Evolutionary conservation across 2,329 filamentous ascomycete species (phyloP).

Genomic region (Phaeosphaeriaceae sp.): DNA sequence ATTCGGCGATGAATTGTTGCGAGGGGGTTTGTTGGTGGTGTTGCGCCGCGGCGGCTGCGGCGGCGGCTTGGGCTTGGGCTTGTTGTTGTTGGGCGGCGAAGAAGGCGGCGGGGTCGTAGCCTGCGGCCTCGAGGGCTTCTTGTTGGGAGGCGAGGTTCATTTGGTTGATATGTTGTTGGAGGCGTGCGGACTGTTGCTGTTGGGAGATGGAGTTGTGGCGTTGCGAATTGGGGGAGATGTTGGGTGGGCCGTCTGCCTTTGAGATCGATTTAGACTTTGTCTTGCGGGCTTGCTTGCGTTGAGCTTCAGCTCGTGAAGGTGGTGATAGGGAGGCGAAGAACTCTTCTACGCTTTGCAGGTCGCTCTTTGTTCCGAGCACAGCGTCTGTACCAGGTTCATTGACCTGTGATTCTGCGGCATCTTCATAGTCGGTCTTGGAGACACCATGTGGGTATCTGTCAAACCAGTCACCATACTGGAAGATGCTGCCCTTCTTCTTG

Average conservation of each 20-base stretch:
- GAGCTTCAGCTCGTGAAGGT: constrained; percentile 55
- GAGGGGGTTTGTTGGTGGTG: constrained; percentile 27
- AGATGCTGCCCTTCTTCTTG: constrained; percentile 65
- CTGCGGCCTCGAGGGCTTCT: constrained; percentile 32
- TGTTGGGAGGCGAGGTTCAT: constrained; percentile 42
- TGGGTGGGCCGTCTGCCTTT: constrained; percentile 33
- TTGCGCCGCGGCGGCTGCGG: constrained; percentile 8
- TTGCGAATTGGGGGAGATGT: constrained; percentile 27
- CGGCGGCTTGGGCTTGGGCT: constrained; percentile 19
- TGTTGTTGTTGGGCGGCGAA: constrained; percentile 24
- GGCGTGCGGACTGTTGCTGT: constrained; percentile 31
- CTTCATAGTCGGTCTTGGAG: constrained; percentile 81
- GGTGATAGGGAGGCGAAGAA: constrained; percentile 86
- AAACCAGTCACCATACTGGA: constrained; percentile 98
- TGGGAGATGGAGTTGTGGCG: constrained; percentile 30
- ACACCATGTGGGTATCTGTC: constrained; percentile 93
- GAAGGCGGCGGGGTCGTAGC: constrained; percentile 38
- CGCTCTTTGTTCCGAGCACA: constrained; percentile 85
- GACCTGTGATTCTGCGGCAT: constrained; percentile 71
- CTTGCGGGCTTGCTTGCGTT: constrained; percentile 61
- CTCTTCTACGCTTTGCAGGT: constrained; percentile 92
- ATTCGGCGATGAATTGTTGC: constrained; percentile 56
- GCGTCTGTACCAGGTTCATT: constrained; percentile 86
- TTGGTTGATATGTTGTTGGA: constrained; percentile 40
- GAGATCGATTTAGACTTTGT: constrained; percentile 48